Percentiles rank a stretch among this genome's conserved stretches.
Conservation (phyloP, 441 rosid genomes). For the Adansonia madagascariensis region DNA sequence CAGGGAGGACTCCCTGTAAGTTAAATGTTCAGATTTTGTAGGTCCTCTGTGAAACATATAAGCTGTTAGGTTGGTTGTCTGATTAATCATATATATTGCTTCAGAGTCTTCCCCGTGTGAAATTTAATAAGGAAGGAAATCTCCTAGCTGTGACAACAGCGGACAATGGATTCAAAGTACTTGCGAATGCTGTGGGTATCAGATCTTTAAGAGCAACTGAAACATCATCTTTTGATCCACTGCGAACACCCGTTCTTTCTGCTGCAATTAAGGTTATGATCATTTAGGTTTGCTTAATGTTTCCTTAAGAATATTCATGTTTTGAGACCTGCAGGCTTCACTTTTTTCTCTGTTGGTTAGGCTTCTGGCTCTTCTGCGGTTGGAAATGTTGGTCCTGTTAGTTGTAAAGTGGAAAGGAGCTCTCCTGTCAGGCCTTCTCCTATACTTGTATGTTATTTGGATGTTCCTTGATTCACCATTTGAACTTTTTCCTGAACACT, state of each 20-base stretch:
- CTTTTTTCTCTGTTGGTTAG: conserved; percentile 41
- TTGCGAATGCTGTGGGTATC: conserved; percentile 68
- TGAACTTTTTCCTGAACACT: not conserved
- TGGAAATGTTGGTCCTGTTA: conserved; percentile 56
- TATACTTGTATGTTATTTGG: conserved; percentile 54
- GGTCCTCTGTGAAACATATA: conserved; percentile 22
- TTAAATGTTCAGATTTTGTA: conserved; percentile 26
- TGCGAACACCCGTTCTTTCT: conserved; percentile 64
- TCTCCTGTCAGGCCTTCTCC: conserved; percentile 82
- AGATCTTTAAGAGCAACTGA: conserved; percentile 60
- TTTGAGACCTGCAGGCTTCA: conserved; percentile 4
- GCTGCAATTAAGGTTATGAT: conserved; percentile 51
- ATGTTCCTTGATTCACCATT: conserved; percentile 23
- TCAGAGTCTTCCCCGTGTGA: conserved; percentile 77
- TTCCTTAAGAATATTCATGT: conserved; percentile 26
- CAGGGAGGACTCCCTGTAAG: conserved; percentile 89
- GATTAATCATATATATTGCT: conserved; percentile 33
- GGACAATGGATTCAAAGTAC: conserved; percentile 87
- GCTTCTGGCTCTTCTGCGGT: conserved; percentile 61
- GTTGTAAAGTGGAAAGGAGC: conserved; percentile 80
- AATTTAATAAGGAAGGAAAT: conserved; percentile 84
- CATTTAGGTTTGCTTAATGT: conserved; percentile 26
- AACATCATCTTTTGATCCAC: conserved; percentile 58
- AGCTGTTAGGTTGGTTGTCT: conserved; percentile 28
- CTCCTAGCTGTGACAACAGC: conserved; percentile 82